phyloP scores from a whole-genome alignment of 1,139 yeast species.

The Nakaseomyces nivariensis region DNA sequence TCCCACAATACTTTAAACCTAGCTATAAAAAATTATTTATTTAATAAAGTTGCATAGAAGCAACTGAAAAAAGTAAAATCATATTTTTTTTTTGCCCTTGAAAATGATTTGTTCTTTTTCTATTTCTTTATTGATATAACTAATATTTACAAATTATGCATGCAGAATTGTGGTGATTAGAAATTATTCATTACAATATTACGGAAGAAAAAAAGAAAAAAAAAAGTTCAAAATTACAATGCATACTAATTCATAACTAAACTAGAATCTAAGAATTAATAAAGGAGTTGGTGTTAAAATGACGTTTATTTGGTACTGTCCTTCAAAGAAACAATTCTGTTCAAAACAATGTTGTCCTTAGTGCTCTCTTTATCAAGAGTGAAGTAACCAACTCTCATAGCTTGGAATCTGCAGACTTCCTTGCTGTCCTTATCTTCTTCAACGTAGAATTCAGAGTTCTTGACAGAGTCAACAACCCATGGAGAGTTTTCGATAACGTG shows the following conservation, averaged over 20 bases:
- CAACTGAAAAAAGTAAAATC: not conserved
- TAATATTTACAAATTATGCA: not conserved
- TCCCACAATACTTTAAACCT: not conserved
- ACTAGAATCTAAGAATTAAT: not conserved
- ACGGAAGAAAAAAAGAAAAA: not conserved
- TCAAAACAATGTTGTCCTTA: constrained; percentile 53
- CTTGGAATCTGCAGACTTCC: constrained; percentile 95
- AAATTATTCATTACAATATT: not conserved
- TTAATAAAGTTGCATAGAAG: not conserved
- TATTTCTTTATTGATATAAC: too few relatives aligned
- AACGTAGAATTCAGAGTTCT: constrained; percentile 51
- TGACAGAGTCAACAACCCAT: constrained; percentile 59
- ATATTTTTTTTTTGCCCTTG: not conserved
- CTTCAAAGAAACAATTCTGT: constrained; percentile 83
- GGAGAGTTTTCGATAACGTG: constrained; percentile 67
- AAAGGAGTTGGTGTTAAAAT: not conserved
- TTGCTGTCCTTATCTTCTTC: constrained; percentile 50
- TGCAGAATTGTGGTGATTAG: not conserved
- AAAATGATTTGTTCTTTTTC: not conserved
- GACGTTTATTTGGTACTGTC: constrained; percentile 34
- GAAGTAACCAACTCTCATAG: constrained; percentile 93
- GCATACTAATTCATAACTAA: not conserved
- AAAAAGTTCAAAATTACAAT: not conserved
- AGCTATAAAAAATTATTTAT: not conserved
- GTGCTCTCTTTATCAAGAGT: constrained; percentile 76